phyloP scores from a whole-genome alignment of 1,284 basidiomycete genomes.

The Tilletia setariae region DNA sequence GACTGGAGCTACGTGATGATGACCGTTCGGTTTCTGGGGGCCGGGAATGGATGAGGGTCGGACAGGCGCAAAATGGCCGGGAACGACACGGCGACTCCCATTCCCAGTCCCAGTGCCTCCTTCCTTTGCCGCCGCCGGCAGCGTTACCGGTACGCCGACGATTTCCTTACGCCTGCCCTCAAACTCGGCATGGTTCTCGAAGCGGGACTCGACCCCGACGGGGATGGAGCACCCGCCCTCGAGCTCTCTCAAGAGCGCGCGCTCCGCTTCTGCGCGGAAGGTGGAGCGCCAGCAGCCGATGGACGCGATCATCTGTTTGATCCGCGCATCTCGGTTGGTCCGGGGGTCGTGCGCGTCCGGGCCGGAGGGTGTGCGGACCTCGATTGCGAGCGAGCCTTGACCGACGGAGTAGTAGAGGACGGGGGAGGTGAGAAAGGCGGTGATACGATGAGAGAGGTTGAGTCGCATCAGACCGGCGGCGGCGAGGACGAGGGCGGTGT shows the following conservation, averaged over 20 bases:
- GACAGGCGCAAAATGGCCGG: constrained; percentile 7
- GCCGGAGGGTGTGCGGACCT: constrained; percentile 65
- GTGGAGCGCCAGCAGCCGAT: constrained; percentile 51
- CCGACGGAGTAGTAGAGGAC: constrained; percentile 84
- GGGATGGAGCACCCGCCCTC: constrained; percentile 98
- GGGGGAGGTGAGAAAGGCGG: constrained; percentile 69
- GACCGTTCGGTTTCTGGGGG: constrained; percentile 18
- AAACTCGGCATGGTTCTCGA: constrained; percentile 44
- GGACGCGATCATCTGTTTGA: constrained; percentile 38
- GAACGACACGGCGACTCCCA: neutral
- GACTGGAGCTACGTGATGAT: too few relatives aligned
- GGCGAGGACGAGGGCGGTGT: constrained; percentile 85
- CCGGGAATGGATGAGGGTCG: neutral
- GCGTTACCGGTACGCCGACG: constrained; percentile 27
- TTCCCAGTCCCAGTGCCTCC: too few relatives aligned
- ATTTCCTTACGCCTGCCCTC: constrained; percentile 45
- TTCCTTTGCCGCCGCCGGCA: neutral
- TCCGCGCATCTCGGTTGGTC: constrained; percentile 44
- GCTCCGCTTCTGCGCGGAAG: constrained; percentile 61
- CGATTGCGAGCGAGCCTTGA: constrained; percentile 86
- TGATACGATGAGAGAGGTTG: constrained; percentile 70
- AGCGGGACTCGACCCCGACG: constrained; percentile 72
- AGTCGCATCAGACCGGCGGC: constrained; percentile 87
- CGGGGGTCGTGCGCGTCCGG: constrained; percentile 30
- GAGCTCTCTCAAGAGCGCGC: constrained; percentile 77